Base-by-base conservation (phyloP, 2,329 filamentous ascomycete genomes). In the Fusarium sp. region DNA sequence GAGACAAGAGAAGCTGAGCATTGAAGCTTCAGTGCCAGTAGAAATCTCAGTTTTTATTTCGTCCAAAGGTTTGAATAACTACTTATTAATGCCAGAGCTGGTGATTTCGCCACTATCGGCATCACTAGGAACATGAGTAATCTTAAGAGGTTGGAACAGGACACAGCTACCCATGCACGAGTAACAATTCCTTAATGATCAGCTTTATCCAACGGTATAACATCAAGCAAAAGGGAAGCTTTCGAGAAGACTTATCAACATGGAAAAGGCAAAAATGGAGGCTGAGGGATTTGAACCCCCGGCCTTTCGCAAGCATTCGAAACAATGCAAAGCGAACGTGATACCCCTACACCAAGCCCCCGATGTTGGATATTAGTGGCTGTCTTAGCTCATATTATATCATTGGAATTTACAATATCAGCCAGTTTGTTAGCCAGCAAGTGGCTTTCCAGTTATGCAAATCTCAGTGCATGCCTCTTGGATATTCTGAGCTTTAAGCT, bases 211-310 rank as follows among this genome's bases (percentile, higher is more conserved):
- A 11, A 5, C 27, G 7, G 25, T n/a, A 29, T n/a, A 5, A n/a
- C 15, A 27, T 13, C 5, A n/a, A 41, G 18, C 7, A 27, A 41
- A 41, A 15, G n/a, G 5, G 10, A 29, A 13, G 25, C 12, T 15
- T 12, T 9, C 18, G 4, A 8, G 7, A 12, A 7, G 22, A 3
- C 9, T 8, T 20, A 29, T n/a, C 27, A 18, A 12, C 17, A 8
- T 13, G 4, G 4, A 11, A 27, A 42, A 33, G 27, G 11, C 27
- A 70, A 70, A 65, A 57, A 61, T 78, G 76, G 76, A 78, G 75
- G 74, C 71, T 73, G 64, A 72, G 76, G 76, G 76, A 78, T 72
- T 78, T 78, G 76, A 78, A 78, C 76, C 76, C 76, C 70, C 65
- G 76, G 62, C 76, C 76, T 76, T 77, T 70, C 74, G 74, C 70